phyloP scores from a whole-genome alignment of 208 protist genomes.

The Plasmodiophora brassicae region DNA sequence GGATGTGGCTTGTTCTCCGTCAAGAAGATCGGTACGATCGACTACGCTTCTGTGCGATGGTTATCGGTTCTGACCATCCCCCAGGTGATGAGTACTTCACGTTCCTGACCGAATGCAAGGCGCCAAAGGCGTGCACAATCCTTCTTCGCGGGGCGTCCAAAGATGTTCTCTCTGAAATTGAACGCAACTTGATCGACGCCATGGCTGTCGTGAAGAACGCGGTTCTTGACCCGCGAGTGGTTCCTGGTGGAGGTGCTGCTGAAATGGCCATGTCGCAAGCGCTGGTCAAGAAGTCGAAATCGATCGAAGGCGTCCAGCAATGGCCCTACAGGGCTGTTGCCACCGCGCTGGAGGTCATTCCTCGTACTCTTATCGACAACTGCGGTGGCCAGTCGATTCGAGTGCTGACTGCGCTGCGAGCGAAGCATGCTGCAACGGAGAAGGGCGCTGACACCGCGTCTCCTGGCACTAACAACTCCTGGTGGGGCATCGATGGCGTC shows the following conservation, averaged over 20 bases:
- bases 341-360: slow-evolving; percentile 72
- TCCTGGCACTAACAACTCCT: slow-evolving; percentile 69
- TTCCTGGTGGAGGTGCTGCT: slow-evolving; percentile 95
- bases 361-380: slow-evolving; percentile 96
- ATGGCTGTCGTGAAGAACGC: slow-evolving; percentile 97
- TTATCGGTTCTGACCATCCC: neutral
- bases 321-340: slow-evolving; percentile 70
- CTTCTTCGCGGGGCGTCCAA: slow-evolving; percentile 97
- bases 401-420: slow-evolving; percentile 90
- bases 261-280: slow-evolving; percentile 87
- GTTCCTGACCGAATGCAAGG: slow-evolving; percentile 95
- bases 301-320: slow-evolving; percentile 89
- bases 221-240: slow-evolving; percentile 84
- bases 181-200: slow-evolving; percentile 96
- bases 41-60: slow-evolving; percentile 18
- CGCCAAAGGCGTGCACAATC: slow-evolving; percentile 97
- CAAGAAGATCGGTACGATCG: slow-evolving; percentile 52
- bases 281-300: slow-evolving; percentile 85
- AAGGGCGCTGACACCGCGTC: slow-evolving; percentile 74
- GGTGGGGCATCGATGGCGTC: slow-evolving; percentile 93
- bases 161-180: slow-evolving; percentile 99
- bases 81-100: slow-evolving; percentile 84
- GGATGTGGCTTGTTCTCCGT: slow-evolving; percentile 94
- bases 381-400: slow-evolving; percentile 96
- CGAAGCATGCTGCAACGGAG: slow-evolving; percentile 52